Conservation (phyloP, 2,329 filamentous ascomycete genomes). For the Hymenoscyphus repandus region DNA sequence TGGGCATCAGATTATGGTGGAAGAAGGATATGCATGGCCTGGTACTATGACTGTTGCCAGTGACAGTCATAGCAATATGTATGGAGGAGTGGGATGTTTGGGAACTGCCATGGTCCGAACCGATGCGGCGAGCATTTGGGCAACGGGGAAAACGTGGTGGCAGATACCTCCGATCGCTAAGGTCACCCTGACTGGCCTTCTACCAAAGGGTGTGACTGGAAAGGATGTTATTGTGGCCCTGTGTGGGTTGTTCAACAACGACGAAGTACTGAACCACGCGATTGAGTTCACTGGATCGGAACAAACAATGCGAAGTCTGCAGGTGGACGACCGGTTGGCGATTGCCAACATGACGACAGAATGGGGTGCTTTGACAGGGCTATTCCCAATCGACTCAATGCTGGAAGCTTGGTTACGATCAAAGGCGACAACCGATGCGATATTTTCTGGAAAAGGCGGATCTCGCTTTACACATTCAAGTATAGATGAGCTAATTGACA, state of each 20-base stretch:
- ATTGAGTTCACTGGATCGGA: conserved; percentile 83
- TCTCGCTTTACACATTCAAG: conserved; percentile 65
- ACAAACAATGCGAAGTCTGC: conserved; percentile 67
- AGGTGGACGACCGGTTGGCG: conserved; percentile 68
- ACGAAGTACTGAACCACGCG: conserved; percentile 85
- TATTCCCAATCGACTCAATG: conserved; percentile 75
- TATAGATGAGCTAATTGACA: conserved; percentile 66
- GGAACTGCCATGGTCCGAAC: conserved; percentile 82
- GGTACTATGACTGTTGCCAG: conserved; percentile 76
- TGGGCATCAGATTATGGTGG: conserved; percentile 88
- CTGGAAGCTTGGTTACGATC: conserved; percentile 69
- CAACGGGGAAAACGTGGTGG: conserved; percentile 80
- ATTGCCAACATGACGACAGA: conserved; percentile 80
- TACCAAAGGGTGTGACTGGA: conserved; percentile 77
- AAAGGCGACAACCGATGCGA: conserved; percentile 68
- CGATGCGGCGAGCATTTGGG: conserved; percentile 82
- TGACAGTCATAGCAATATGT: conserved; percentile 76
- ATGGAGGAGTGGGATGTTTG: conserved; percentile 71
- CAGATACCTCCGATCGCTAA: conserved; percentile 80
- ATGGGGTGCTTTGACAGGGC: conserved; percentile 66
- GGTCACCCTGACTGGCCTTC: conserved; percentile 68
- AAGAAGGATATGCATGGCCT: conserved; percentile 81
- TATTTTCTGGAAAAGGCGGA: conserved; percentile 46
- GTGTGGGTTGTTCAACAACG: conserved; percentile 78
- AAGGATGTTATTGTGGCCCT: conserved; percentile 93